These are phyloP conservation scores for Aspergillus viridinutans DNA, from an alignment of 2,329 filamentous ascomycete genomes.

Conservation along the genomic window DNA sequence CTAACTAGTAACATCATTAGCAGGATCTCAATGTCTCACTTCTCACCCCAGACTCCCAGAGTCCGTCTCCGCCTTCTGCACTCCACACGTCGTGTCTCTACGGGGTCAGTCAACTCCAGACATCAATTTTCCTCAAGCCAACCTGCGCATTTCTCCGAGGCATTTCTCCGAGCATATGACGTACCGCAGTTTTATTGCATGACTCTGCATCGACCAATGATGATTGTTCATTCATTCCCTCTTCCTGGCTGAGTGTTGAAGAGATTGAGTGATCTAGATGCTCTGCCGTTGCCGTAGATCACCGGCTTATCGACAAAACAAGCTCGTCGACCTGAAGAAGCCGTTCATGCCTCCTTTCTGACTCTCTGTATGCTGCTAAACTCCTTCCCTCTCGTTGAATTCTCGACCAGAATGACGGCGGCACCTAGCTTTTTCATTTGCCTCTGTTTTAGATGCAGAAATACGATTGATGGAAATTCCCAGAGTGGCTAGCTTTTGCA, in stretches of 20 bases:
- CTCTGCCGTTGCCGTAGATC: background rate
- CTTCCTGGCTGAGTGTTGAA: background rate
- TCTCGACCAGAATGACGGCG: too few relatives aligned
- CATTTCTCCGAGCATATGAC: background rate
- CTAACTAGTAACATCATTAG: too few relatives aligned
- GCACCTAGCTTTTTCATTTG: too few relatives aligned
- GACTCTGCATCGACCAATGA: too few relatives aligned
- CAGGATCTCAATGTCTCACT: too few relatives aligned
- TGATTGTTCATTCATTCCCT: too few relatives aligned
- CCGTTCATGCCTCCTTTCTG: background rate
- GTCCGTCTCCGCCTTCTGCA: background rate
- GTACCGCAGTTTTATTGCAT: too few relatives aligned
- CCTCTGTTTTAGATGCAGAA: too few relatives aligned
- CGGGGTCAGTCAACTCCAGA: too few relatives aligned
- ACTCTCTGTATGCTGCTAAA: background rate
- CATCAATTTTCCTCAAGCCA: background rate
- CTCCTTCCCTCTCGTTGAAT: too few relatives aligned
- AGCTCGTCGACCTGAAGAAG: background rate
- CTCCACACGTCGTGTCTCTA: background rate
- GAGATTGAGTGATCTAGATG: background rate
- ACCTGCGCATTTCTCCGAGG: background rate
- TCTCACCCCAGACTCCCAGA: background rate
- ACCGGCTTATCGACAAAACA: background rate
- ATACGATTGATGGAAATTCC: constrained; percentile 13
- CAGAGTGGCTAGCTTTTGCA: background rate